Conservation (phyloP, 176 grass and related monocot genomes). For the Alopecurus myosuroides region DNA sequence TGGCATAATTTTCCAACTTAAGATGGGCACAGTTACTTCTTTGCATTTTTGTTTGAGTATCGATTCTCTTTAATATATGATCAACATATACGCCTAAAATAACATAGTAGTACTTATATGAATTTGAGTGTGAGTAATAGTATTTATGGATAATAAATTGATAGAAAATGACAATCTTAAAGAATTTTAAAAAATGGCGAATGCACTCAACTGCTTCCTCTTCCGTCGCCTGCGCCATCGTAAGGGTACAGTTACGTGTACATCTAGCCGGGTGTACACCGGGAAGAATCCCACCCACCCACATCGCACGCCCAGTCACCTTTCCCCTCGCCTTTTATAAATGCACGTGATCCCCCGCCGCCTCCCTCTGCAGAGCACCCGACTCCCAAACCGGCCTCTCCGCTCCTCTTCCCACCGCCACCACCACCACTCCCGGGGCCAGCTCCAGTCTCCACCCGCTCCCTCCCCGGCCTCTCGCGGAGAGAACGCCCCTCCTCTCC, state of each 20-base stretch:
- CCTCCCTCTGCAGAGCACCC: conserved; percentile 18
- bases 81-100: no score
- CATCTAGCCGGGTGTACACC: neutral
- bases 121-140: neutral
- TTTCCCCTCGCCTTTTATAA: conserved; percentile 40
- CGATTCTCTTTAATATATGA: no score
- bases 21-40: no score
- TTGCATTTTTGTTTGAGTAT: no score
- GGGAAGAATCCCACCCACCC: conserved; percentile 9
- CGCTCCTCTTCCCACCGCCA: neutral
- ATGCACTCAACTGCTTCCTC: neutral
- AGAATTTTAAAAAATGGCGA: neutral
- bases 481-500: conserved; percentile 13
- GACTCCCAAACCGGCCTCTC: neutral
- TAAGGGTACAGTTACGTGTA: neutral
- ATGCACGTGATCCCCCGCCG: conserved; percentile 38
- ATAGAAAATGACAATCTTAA: neutral
- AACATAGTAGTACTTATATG: neutral
- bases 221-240: neutral
- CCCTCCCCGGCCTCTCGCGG: neutral
- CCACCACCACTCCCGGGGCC: neutral
- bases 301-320: conserved; percentile 5
- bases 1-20: no score
- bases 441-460: neutral
- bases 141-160: neutral